These are phyloP conservation scores for Tuctoria greenei DNA, from an alignment of 176 grass and related monocot genomes.

Conservation along the genomic window DNA sequence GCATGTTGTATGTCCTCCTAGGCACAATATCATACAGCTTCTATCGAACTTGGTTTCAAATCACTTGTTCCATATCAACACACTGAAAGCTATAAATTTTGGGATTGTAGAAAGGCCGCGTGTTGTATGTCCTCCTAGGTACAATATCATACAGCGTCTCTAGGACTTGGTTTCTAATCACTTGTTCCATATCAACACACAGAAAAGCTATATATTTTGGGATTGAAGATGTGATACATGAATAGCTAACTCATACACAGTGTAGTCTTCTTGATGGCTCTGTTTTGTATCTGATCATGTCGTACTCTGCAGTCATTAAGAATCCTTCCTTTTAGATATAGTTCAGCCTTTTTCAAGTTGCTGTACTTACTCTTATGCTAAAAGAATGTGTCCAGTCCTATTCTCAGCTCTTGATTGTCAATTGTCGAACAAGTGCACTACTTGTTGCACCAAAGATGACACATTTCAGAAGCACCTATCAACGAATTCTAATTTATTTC, in stretches of 20 bases:
- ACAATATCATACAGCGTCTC: not conserved
- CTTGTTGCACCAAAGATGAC: not conserved
- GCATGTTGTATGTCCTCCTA: conserved; percentile 62
- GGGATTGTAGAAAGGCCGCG: too few species aligned
- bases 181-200: not conserved
- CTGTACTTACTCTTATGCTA: not conserved
- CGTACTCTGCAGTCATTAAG: conserved; percentile 30
- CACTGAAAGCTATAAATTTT: conserved; percentile 19
- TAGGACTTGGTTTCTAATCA: conserved; percentile 9
- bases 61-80: not conserved
- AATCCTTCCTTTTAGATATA: conserved; percentile 16
- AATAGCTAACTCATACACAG: conserved; percentile 31
- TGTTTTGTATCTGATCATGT: conserved; percentile 29
- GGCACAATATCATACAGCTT: conserved; percentile 3
- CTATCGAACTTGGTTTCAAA: conserved; percentile 5
- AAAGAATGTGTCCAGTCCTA: not conserved
- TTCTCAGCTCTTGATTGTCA: not conserved
- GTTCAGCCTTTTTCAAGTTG: not conserved
- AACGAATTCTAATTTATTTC: too few species aligned
- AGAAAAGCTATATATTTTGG: conserved; percentile 33
- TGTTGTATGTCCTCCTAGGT: conserved; percentile 63
- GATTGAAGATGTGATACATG: conserved; percentile 24
- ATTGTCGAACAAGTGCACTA: not conserved
- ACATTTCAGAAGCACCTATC: too few species aligned
- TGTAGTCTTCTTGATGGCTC: conserved; percentile 31